Percentiles rank a stretch among this genome's conserved stretches.
These are phyloP conservation scores for Aspergillus phoenicis DNA, from an alignment of 2,329 filamentous ascomycete genomes.

Conservation along the genomic window DNA sequence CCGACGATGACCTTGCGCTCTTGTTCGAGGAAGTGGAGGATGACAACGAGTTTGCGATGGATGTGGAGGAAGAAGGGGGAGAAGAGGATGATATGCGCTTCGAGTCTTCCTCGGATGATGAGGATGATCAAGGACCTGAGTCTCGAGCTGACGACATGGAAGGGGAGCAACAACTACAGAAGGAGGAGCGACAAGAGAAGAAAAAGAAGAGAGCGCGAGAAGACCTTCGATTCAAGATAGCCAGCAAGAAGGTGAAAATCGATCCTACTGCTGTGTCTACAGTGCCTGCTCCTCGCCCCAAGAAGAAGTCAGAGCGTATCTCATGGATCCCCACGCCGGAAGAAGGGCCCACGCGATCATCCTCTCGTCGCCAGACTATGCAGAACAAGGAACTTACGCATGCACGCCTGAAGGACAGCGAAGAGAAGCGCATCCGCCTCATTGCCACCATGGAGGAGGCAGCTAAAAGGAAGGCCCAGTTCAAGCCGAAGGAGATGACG, in stretches of 20 bases:
- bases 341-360: conserved; percentile 64
- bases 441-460: conserved; percentile 63
- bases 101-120: conserved; percentile 81
- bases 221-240: conserved; percentile 60
- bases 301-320: conserved; percentile 71
- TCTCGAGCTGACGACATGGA: conserved; percentile 68
- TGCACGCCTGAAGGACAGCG: conserved; percentile 52
- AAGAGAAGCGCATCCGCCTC: conserved; percentile 50
- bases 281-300: conserved; percentile 49
- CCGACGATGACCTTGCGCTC: conserved; percentile 67
- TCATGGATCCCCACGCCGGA: conserved; percentile 68
- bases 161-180: conserved; percentile 84
- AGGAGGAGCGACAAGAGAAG: conserved; percentile 69
- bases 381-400: conserved; percentile 64
- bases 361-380: conserved; percentile 64
- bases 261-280: conserved; percentile 53
- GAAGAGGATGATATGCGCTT: conserved; percentile 77
- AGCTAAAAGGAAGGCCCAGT: conserved; percentile 66
- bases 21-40: conserved; percentile 66
- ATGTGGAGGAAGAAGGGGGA: conserved; percentile 48
- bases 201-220: conserved; percentile 84
- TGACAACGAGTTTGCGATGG: conserved; percentile 47
- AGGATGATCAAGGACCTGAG: conserved; percentile 70
- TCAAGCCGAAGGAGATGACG: conserved; percentile 79
- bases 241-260: conserved; percentile 75